Conservation (phyloP, 805 yeast genomes). For the Wickerhamiella bombiphila region DNA sequence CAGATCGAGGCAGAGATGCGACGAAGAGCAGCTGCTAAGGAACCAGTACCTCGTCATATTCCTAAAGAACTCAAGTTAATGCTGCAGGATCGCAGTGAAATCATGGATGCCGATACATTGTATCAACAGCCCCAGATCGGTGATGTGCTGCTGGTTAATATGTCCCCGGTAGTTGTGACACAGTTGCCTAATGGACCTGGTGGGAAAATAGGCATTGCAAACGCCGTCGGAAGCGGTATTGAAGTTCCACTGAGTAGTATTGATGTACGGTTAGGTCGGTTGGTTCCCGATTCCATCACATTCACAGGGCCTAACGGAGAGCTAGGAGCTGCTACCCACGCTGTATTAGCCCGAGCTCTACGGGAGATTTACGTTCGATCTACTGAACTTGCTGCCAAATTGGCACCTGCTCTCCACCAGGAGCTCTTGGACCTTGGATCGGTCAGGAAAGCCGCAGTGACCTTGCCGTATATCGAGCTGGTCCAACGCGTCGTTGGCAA, state of each 20-base stretch:
- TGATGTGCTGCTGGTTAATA: constrained; percentile 9
- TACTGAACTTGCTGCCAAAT: neutral
- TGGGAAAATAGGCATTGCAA: constrained; percentile 7
- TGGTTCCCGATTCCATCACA: constrained; percentile 1
- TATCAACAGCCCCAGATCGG: constrained; percentile 6
- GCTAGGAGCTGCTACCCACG: constrained; percentile 1
- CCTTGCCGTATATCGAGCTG: constrained; percentile 7
- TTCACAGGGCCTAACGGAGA: neutral
- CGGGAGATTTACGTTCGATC: neutral
- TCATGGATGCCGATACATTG: neutral
- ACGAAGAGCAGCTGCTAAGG: neutral
- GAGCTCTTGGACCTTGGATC: neutral
- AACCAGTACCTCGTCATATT: neutral
- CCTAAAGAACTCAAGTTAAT: neutral
- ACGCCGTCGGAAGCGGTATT: constrained; percentile 4
- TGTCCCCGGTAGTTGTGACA: constrained; percentile 8
- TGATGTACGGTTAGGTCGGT: constrained; percentile 9
- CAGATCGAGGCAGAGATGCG: constrained; percentile 1
- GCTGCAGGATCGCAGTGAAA: neutral
- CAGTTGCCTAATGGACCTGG: constrained; percentile 5
- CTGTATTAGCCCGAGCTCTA: neutral
- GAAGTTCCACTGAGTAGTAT: constrained; percentile 4
- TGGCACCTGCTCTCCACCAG: neutral
- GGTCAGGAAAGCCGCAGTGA: neutral
- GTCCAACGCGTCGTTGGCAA: neutral